Evolutionary conservation across 2,329 filamentous ascomycete genomes (phyloP).

Genomic region (Phaeosphaeriaceae sp.): DNA sequence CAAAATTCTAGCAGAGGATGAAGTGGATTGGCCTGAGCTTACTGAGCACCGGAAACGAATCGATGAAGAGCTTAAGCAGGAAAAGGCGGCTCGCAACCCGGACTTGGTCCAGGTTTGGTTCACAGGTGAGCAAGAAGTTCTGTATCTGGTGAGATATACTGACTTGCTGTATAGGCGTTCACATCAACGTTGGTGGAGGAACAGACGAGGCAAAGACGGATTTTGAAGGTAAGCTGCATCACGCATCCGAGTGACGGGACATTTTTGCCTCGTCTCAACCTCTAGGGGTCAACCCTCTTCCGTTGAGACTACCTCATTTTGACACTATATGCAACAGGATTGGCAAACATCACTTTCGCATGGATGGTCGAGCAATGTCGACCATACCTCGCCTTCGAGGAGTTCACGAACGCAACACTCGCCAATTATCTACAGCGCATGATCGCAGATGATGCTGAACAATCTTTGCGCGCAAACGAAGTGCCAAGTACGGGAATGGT

Average conservation of each 20-base stretch:
- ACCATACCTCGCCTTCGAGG: conserved; percentile 7
- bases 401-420: conserved; percentile 1
- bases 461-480: conserved; percentile 2
- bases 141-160: no score
- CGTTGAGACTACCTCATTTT: background rate
- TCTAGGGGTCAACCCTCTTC: background rate
- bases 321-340: conserved; percentile 39
- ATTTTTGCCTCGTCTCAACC: background rate
- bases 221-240: conserved; percentile 3
- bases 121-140: no score
- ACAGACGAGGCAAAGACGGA: conserved; percentile 47
- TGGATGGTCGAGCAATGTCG: conserved; percentile 58
- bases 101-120: conserved; percentile 52
- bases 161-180: no score
- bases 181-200: conserved; percentile 57
- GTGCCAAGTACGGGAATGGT: background rate
- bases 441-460: conserved; percentile 1
- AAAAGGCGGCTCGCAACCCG: no score
- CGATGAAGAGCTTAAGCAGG: background rate
- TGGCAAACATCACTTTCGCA: conserved; percentile 57
- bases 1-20: background rate
- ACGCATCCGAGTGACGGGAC: conserved; percentile 1
- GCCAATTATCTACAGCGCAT: conserved; percentile 3
- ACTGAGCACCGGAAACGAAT: conserved; percentile 20
- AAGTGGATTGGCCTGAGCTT: conserved; percentile 21